Evolutionary conservation across 352 stramenopile species (phyloP).

Genomic region (Phytophthora hibernalis): DNA sequence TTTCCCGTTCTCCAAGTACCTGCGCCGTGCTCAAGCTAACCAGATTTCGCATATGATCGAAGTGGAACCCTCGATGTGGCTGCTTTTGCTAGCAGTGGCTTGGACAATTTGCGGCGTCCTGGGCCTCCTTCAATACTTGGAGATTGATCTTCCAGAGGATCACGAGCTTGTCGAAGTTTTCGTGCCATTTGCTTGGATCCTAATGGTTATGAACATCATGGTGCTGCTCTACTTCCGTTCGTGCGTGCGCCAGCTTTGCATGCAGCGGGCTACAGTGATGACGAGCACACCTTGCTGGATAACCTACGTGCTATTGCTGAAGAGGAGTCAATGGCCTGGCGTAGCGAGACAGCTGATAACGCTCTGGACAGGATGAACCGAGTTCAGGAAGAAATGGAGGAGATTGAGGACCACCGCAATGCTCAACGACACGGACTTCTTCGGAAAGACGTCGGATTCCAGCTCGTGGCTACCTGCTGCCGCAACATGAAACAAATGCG

Average conservation of each 20-base stretch:
- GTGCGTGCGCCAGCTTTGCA: constrained; percentile 39
- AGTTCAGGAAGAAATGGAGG: constrained; percentile 31
- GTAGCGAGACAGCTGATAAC: constrained; percentile 23
- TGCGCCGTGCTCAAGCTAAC: constrained; percentile 74
- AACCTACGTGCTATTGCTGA: constrained; percentile 23
- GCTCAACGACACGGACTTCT: constrained; percentile 20
- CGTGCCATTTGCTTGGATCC: constrained; percentile 35
- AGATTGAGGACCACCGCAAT: constrained; percentile 24
- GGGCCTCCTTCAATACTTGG: constrained; percentile 12
- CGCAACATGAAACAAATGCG: constrained; percentile 16
- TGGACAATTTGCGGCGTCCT: constrained; percentile 47
- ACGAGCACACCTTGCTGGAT: constrained; percentile 4
- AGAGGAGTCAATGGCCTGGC: constrained; percentile 24
- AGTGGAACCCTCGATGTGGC: constrained; percentile 72
- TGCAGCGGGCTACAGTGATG: constrained; percentile 33
- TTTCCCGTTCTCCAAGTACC: constrained; percentile 80
- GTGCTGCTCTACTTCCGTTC: constrained; percentile 50
- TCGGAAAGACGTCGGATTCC: constrained; percentile 27
- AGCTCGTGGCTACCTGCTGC: constrained; percentile 29
- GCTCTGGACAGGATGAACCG: constrained; percentile 26
- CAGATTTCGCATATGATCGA: constrained; percentile 87
- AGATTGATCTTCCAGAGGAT: constrained; percentile 25
- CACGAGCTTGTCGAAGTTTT: constrained; percentile 45
- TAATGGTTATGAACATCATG: constrained; percentile 40
- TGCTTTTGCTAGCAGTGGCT: constrained; percentile 54